Evolutionary conservation across 257 asterid genomes (phyloP), one percentile per base, ranked within the genome.

Genomic region (Ocimum tenuiflorum): DNA sequence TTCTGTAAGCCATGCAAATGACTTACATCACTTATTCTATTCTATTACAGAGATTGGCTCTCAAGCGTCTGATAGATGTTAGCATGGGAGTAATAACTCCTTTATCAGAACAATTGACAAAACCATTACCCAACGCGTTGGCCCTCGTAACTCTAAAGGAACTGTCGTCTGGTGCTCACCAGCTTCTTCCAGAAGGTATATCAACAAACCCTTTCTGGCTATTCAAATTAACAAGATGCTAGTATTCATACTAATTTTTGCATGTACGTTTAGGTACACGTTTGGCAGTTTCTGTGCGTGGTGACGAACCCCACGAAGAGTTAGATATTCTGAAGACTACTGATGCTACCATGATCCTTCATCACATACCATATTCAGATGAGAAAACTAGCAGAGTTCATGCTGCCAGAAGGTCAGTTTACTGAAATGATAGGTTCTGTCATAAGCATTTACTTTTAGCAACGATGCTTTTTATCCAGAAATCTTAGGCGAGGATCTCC

Each of bases 1-100:
- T 35, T 43, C 19, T 24, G 2, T 29, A 41, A 47, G 38, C 50
- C 67, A 58, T 63, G 60, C 20, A 54, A 66, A 36, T 80, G 73
- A 79, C 54, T 50, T 46, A 31, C 63, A 71, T 76, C 38, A 20
- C 60, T 31, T 53, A 45, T 73, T 64, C 33, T 69, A 27, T 67
- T 23, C 58, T 45, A 53, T 82, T 76, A 62, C 88, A 94, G 99
- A 83, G 91, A 51, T 77, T 90, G 63, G 95, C 97, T 68, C 95
- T 94, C 68, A 90, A 90, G 68, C 79, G 99, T 63, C 65, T 90
- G 89, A 77, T 94, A 68, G 97, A 94, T 63, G 71, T 90, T 29
- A 94, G 96, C 77, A 86, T 94, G 97, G 99, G 99, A 78, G 88
- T 94, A 48, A 94, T 94, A 79, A 75, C 94, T 69, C 96, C 99